These are phyloP conservation scores for Candida silvicultrix DNA, from an alignment of 805 yeast genomes.

Conservation along the genomic window DNA sequence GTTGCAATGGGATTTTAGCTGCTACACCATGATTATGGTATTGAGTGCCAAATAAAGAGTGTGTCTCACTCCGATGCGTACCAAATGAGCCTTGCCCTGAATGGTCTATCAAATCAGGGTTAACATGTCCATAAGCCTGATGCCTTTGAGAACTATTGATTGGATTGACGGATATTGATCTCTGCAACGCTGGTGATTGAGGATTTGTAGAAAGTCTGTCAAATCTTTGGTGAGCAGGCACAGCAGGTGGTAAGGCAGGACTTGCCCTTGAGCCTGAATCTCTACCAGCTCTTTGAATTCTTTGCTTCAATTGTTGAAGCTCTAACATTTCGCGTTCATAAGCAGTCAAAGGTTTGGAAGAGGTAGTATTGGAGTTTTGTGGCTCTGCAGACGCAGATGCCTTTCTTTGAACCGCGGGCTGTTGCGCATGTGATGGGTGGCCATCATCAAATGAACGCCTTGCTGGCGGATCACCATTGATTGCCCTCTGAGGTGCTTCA, in stretches of 20 bases:
- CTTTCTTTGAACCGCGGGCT: no score
- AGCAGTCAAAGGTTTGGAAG: not conserved
- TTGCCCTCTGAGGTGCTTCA: no score
- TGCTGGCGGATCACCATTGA: no score
- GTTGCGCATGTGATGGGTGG: not conserved
- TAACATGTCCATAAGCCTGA: no score
- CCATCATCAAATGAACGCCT: no score
- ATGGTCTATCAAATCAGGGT: no score
- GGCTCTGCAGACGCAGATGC: not conserved
- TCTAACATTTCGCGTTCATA: not conserved
- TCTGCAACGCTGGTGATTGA: not conserved
- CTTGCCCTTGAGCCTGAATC: not conserved
- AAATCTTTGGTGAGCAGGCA: slow-evolving; percentile 1
- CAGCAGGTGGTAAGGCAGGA: not conserved
- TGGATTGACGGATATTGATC: not conserved
- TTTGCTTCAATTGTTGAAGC: not conserved
- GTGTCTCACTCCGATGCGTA: no score
- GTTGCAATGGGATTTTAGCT: no score
- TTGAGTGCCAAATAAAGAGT: no score
- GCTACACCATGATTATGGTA: no score
- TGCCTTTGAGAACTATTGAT: no score
- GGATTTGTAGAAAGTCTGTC: not conserved
- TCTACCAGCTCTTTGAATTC: not conserved
- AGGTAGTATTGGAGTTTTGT: not conserved
- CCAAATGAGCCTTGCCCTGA: not conserved